Evolutionary conservation across 345 rosid species (phyloP), one percentile per base, ranked within the genome.

Genomic region (Eucalyptus marginata): DNA sequence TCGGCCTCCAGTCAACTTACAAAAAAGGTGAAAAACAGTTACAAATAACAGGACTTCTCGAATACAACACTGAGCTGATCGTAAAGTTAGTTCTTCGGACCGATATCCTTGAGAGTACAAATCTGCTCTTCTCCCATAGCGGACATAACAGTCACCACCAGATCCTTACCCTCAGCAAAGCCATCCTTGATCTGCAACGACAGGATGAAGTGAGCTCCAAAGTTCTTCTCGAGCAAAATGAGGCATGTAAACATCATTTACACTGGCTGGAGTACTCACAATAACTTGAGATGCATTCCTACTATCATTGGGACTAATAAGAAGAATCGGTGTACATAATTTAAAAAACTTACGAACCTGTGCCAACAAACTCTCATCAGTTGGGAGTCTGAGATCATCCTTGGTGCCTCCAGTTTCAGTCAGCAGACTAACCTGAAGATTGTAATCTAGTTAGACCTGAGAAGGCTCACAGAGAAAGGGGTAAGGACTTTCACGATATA

Each of bases 41-140:
- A 76, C 84, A 76, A 40, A 76, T 76, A 40, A 76, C 84, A 76
- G 29, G 29, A 40, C 47, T 5, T 40, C 84, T 76, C 4, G 84
- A 76, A 76, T 76, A 76, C 84, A 76, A 76, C 47, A 76, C 84
- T 76, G 47, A 76, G 47, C 29, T n/a, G 87, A 59, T 51, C 3
- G 16, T 76, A 40, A 76, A 40, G 84, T 51, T 66, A 92, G 91
- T 91, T 90, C 88, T 87, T 58, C 9, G 88, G 88, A 87, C 76
- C 80, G 5, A 87, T 58, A 64, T 87, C 88, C 81, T 87, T 58
- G 31, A 87, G 87, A 86, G 87, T 47, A 59, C 33, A 86, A 44
- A 86, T 86, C 87, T 86, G 87, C 87, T 86, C 87, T 59, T 86
- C 87, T 59, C 87, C 87, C 87, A 86, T 86, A 44, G 87, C 58